phyloP scores from a whole-genome alignment of 1,139 yeast species.

The Scheffersomyces segobiensis region DNA sequence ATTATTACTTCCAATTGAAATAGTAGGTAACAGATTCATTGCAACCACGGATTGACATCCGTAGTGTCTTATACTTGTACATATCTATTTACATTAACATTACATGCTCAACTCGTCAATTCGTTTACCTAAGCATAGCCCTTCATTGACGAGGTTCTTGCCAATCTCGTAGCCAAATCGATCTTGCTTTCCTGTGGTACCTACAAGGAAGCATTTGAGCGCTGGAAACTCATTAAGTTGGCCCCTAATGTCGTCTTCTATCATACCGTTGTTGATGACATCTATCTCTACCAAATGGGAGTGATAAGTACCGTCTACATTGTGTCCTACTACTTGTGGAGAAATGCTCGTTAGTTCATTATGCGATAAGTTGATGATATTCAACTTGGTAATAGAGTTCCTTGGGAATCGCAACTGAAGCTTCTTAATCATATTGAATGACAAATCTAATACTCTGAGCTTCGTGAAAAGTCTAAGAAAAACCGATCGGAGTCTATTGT shows the following conservation, averaged over 20 bases:
- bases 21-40: not conserved
- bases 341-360: slow-evolving; percentile 15
- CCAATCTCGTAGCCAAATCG: slow-evolving; percentile 25
- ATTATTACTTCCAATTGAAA: no score
- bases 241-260: not conserved
- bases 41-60: not conserved
- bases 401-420: slow-evolving; percentile 12
- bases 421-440: slow-evolving; percentile 14
- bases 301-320: slow-evolving; percentile 11
- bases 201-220: slow-evolving; percentile 15
- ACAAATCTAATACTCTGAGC: slow-evolving; percentile 15
- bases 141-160: slow-evolving; percentile 13
- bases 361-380: slow-evolving; percentile 16
- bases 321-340: slow-evolving; percentile 15
- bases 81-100: not conserved
- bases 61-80: not conserved
- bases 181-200: slow-evolving; percentile 20
- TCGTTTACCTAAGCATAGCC: slow-evolving; percentile 18
- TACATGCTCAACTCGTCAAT: slow-evolving; percentile 10
- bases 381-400: slow-evolving; percentile 12
- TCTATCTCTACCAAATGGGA: slow-evolving; percentile 21
- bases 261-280: slow-evolving; percentile 17
- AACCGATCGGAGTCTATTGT: slow-evolving; percentile 12
- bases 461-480: slow-evolving; percentile 11
- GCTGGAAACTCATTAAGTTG: not conserved